These are phyloP conservation scores for Singerocomus inundabilis DNA, from an alignment of 1,284 basidiomycete species.

Conservation along the genomic window DNA sequence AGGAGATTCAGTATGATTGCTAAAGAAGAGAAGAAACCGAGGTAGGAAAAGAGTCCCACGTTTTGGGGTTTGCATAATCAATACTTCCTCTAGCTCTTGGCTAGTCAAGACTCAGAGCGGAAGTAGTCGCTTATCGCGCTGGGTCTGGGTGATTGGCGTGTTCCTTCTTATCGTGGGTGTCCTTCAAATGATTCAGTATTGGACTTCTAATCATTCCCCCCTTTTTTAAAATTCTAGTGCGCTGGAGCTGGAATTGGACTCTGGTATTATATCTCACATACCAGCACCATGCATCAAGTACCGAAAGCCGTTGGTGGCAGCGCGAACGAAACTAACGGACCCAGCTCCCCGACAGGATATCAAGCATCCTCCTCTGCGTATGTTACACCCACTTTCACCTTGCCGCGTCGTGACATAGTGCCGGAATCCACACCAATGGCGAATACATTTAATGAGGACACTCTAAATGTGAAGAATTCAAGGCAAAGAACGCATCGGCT, in stretches of 20 bases:
- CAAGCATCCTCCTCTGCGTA: constrained; percentile 19
- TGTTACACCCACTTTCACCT: constrained; percentile 48
- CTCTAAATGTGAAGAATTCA: neutral
- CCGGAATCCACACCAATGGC: constrained; percentile 15
- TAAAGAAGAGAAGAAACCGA: constrained; percentile 63
- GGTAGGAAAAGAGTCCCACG: constrained; percentile 35
- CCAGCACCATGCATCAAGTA: constrained; percentile 42
- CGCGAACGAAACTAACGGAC: constrained; percentile 45
- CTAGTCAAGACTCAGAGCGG: constrained; percentile 59
- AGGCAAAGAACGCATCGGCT: constrained; percentile 16
- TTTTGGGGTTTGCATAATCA: neutral
- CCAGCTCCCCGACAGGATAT: constrained; percentile 12
- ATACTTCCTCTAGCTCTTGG: constrained; percentile 51
- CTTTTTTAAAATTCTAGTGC: constrained; percentile 34
- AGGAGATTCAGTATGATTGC: constrained; percentile 79
- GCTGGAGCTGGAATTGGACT: constrained; percentile 54
- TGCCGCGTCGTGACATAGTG: constrained; percentile 34
- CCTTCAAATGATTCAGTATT: neutral
- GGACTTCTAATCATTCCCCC: neutral
- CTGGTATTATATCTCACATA: constrained; percentile 59
- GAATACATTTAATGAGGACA: constrained; percentile 8
- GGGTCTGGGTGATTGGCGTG: constrained; percentile 68
- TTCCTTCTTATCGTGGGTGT: constrained; percentile 53
- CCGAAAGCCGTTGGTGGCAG: constrained; percentile 68
- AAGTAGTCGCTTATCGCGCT: constrained; percentile 51